Conservation (phyloP, 148 eudicot species). For the Rhododendron simsii region DNA sequence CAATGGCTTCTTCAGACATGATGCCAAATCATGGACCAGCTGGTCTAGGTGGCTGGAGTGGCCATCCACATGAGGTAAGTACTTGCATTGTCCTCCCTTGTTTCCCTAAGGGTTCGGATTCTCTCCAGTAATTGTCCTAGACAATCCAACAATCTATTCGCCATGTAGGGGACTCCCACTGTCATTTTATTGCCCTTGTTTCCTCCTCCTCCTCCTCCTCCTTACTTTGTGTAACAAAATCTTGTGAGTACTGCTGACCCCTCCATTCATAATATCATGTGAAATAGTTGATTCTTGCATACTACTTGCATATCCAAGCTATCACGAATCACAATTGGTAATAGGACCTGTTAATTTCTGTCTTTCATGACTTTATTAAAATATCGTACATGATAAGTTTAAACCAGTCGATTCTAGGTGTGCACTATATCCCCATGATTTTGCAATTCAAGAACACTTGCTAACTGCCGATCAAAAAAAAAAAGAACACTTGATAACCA, state of each 20-base stretch:
- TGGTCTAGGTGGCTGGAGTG: conserved; percentile 31
- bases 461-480: not conserved
- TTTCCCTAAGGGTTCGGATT: not conserved
- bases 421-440: not conserved
- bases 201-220: not conserved
- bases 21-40: conserved; percentile 31
- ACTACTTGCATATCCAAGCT: not conserved
- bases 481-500: not conserved
- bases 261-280: not conserved
- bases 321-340: not conserved
- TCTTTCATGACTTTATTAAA: not conserved
- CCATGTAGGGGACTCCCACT: not conserved
- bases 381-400: not conserved
- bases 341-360: not conserved
- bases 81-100: not conserved
- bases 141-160: no score
- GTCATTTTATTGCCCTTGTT: not conserved
- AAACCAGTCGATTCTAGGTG: not conserved
- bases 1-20: conserved; percentile 25
- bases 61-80: conserved; percentile 38
- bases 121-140: not conserved
- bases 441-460: not conserved
- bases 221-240: not conserved
- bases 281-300: not conserved
- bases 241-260: not conserved